phyloP scores from a whole-genome alignment of 345 rosid species.

The Hevea brasiliensis region DNA sequence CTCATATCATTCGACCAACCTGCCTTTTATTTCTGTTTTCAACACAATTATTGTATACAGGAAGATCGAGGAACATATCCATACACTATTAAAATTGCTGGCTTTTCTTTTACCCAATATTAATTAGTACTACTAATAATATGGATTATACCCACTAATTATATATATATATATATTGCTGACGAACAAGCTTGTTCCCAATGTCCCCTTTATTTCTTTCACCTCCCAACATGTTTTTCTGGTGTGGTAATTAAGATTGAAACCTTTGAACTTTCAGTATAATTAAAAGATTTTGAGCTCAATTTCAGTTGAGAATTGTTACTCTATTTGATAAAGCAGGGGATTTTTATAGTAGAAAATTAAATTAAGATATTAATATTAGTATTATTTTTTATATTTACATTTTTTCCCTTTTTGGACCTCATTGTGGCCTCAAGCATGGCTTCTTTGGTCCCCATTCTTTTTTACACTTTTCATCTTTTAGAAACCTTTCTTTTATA shows the following conservation, averaged over 20 bases:
- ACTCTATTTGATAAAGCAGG: too few relatives aligned
- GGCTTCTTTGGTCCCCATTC: constrained; percentile 68
- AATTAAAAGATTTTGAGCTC: too few relatives aligned
- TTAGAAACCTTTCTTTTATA: constrained; percentile 32
- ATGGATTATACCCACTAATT: not conserved
- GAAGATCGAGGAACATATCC: not conserved
- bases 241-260: too few relatives aligned
- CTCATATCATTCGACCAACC: constrained; percentile 20
- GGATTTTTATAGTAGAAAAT: too few relatives aligned
- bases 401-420: constrained; percentile 17
- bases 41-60: constrained; percentile 13
- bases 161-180: too few relatives aligned
- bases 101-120: too few relatives aligned
- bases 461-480: constrained; percentile 40
- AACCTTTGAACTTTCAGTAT: too few relatives aligned
- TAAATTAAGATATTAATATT: too few relatives aligned
- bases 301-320: too few relatives aligned
- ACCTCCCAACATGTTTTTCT: too few relatives aligned
- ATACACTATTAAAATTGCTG: not conserved
- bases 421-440: constrained; percentile 81
- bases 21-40: constrained; percentile 16
- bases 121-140: too few relatives aligned
- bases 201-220: constrained; percentile 14
- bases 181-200: constrained; percentile 9
- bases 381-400: not conserved